These are phyloP conservation scores for Rhododendron mucronatum DNA, from an alignment of 148 eudicot genomes.

Conservation along the genomic window DNA sequence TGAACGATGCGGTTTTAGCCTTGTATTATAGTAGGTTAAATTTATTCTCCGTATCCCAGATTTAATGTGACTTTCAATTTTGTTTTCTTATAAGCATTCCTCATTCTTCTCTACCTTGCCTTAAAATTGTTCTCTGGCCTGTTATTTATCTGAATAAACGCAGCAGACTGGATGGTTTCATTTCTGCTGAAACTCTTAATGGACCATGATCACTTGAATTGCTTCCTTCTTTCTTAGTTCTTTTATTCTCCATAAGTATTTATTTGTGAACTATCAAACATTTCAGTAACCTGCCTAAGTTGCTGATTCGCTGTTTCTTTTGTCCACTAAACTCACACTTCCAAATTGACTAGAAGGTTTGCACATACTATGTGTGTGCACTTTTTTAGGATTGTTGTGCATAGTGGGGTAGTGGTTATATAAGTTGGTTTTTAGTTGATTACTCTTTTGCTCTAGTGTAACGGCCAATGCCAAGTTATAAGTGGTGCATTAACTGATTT, in stretches of 20 bases:
- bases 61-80: background rate
- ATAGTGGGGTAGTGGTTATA: too few relatives aligned
- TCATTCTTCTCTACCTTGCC: slow-evolving; percentile 1
- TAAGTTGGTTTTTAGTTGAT: too few relatives aligned
- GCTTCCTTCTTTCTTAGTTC: background rate
- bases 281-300: background rate
- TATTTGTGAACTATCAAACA: background rate
- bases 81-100: background rate
- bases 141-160: background rate
- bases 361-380: too few relatives aligned
- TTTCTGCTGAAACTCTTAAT: background rate
- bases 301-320: background rate
- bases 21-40: background rate
- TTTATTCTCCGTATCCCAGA: background rate
- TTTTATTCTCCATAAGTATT: background rate
- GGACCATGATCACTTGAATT: background rate
- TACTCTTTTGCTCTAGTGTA: too few relatives aligned
- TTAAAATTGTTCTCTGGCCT: background rate
- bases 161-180: background rate
- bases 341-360: background rate
- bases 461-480: too few relatives aligned
- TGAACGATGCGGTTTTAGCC: background rate
- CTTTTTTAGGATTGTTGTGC: too few relatives aligned
- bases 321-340: background rate
- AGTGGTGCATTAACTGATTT: too few relatives aligned